Base-by-base conservation (phyloP, 192 early-diverging fungal species). In the Podila verticillata region DNA sequence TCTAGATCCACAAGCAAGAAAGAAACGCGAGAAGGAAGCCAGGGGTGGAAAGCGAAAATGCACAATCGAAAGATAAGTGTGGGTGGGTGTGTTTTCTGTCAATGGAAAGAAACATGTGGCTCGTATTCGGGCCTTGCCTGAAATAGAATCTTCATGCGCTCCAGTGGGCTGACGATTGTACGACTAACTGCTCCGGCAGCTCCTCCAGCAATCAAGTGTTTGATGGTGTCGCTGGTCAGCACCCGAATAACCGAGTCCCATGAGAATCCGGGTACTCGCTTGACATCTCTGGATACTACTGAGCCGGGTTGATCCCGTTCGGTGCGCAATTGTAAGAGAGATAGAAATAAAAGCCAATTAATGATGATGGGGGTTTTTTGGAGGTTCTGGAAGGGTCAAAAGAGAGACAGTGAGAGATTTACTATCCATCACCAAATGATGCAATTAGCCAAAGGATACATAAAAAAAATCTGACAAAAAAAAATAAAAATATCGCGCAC, bases 81-180 rank as follows among this genome's bases (percentile, higher is more conserved):
- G 36, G 36, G 36, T 39, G 36, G n/a, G n/a, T n/a, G 9, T 39
- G 9, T 39, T 39, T 39, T 9, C 36, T 12, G 35, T 35, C 10
- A 39, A 39, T 39, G 7, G 49, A 22, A 54, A 54, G 19, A 24
- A 54, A 54, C 49, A 22, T 54, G 49, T 54, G 19, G 49, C 22
- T 24, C 49, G 20, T 54, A 22, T 39, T 39, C 10, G 36, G 1
- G 36, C 36, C 83, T 70, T 82, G 90, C 91, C 89, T 95, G 93
- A 81, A 95, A 95, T 61, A 95, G 83, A 70, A 95, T 95, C 84
- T 95, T 95, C 89, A 93, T 95, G 61, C 93, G 87, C 75, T 95
- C 93, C 36, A 95, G 79, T 48, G 93, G 93, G 72, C 91, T 93
- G 58, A 95, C 93, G 7, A 90, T 92, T 1, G 93, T 95, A 48